Conservation (phyloP, 2,329 filamentous ascomycete genomes). For the Diaporthe caulivora region DNA sequence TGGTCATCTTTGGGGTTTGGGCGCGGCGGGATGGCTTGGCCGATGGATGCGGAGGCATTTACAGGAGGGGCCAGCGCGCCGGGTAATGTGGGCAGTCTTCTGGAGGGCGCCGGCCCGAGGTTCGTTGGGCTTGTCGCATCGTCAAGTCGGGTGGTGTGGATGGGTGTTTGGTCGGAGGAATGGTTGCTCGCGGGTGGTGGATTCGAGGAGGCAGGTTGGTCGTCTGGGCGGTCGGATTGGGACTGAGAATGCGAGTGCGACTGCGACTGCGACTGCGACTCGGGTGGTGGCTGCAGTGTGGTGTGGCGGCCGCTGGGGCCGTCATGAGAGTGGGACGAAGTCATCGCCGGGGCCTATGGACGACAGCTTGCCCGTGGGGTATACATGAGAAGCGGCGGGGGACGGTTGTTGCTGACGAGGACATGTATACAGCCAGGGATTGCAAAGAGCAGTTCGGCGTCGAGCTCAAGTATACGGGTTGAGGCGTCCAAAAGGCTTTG, state of each 20-base stretch:
- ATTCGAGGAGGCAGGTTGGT: background rate
- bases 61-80: background rate
- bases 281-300: background rate
- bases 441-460: constrained; percentile 5
- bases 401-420: background rate
- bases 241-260: constrained; percentile 16
- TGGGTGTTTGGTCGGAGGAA: background rate
- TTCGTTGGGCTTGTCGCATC: constrained; percentile 2
- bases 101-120: background rate
- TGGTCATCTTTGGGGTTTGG: background rate
- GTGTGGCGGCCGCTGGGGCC: constrained; percentile 31
- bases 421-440: constrained; percentile 7
- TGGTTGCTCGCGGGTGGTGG: background rate
- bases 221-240: background rate
- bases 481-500: background rate
- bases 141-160: background rate
- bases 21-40: background rate
- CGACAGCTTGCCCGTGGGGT: constrained; percentile 33
- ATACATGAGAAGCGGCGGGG: constrained; percentile 27
- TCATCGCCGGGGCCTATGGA: constrained; percentile 37
- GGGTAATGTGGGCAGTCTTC: background rate
- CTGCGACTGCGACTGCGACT: background rate
- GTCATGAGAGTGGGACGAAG: constrained; percentile 36
- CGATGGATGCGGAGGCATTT: background rate
- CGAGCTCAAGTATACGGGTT: background rate